Conservation (phyloP, 441 rosid genomes). For the Adansonia gregorii region DNA sequence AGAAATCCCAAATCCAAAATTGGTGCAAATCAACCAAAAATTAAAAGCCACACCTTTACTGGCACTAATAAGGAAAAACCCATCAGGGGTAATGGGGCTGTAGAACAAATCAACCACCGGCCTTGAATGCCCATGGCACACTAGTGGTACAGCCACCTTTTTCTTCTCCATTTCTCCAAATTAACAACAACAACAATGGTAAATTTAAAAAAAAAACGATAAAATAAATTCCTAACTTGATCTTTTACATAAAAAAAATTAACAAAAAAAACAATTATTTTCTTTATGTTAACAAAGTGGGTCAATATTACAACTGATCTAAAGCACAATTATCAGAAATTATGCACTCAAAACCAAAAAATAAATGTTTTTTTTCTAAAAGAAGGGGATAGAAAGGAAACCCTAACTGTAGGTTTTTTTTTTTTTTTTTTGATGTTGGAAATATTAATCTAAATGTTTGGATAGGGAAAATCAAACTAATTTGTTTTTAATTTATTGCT, state of each 20-base stretch:
- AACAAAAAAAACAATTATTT: neutral
- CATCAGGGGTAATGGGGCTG: slow-evolving; percentile 93
- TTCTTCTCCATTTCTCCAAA: slow-evolving; percentile 56
- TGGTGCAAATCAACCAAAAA: neutral
- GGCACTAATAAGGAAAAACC: slow-evolving; percentile 92
- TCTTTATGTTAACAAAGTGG: slow-evolving; percentile 2
- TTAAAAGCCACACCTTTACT: slow-evolving; percentile 65
- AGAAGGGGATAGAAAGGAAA: neutral
- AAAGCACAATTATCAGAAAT: neutral
- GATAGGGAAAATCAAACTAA: slow-evolving; percentile 4
- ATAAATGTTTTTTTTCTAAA: neutral
- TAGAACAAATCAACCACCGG: slow-evolving; percentile 92
- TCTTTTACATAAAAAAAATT: slow-evolving; percentile 5
- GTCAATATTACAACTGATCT: neutral
- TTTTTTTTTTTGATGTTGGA: neutral
- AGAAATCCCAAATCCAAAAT: neutral
- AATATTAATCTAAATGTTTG: too few relatives aligned
- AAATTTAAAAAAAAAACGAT: neutral
- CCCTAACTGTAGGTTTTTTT: neutral
- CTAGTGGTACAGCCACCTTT: slow-evolving; percentile 74
- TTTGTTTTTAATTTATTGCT: neutral
- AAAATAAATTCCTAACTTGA: neutral
- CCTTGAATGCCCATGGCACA: slow-evolving; percentile 96
- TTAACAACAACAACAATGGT: slow-evolving; percentile 3
- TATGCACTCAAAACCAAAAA: neutral